Evolutionary conservation across 2,329 filamentous ascomycete genomes (phyloP).

Genomic region (Fusarium protoensiforme): DNA sequence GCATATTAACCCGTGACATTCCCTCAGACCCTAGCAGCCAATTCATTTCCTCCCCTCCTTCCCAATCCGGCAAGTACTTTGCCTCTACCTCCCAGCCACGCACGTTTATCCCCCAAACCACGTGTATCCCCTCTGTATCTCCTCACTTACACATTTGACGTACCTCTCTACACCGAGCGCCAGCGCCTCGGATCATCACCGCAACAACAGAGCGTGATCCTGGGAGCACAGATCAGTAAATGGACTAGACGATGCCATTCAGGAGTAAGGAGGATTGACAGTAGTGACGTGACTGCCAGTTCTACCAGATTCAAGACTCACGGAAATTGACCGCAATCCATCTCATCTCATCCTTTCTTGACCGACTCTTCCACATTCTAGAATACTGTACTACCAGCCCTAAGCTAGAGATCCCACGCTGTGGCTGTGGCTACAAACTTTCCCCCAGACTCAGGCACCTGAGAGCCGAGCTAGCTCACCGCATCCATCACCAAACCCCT

Average conservation of each 20-base stretch:
- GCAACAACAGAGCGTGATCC: constrained; percentile 26
- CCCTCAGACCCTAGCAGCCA: constrained; percentile 3
- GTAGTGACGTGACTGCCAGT: neutral
- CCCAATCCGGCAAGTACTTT: constrained; percentile 31
- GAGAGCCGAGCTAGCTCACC: constrained; percentile 26
- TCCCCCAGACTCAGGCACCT: constrained; percentile 26
- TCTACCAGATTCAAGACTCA: neutral
- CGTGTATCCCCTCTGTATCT: constrained; percentile 19
- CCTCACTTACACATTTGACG: constrained; percentile 16
- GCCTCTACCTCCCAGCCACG: constrained; percentile 1
- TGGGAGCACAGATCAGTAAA: constrained; percentile 3
- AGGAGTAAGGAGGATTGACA: neutral
- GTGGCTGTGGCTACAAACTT: constrained; percentile 25
- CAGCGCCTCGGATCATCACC: constrained; percentile 16
- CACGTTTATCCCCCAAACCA: neutral
- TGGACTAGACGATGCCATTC: neutral
- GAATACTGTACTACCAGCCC: neutral
- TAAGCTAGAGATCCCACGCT: neutral
- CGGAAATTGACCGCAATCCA: neutral
- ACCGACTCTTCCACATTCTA: neutral
- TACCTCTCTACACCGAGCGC: neutral
- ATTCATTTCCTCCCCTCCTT: constrained; percentile 32
- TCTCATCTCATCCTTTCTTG: neutral
- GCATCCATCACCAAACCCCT: neutral
- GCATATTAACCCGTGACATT: constrained; percentile 27